Evolutionary conservation across 2,329 filamentous ascomycete genomes (phyloP).

Genomic region (Alternaria triticina): DNA sequence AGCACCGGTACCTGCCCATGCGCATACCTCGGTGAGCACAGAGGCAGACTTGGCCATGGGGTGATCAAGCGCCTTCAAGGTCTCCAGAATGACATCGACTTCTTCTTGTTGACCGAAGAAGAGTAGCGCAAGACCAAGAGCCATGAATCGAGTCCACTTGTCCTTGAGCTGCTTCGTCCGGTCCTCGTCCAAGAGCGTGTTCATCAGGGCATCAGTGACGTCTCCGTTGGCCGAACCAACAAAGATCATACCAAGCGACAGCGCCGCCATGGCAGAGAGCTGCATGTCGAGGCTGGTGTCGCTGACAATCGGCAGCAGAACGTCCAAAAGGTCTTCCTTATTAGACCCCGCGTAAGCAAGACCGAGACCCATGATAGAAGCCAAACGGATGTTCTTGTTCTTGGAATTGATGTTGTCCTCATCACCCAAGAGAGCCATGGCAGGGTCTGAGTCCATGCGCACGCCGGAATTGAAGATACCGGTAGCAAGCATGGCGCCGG

Average conservation of each 20-base stretch:
- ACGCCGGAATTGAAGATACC: slow-evolving; percentile 97
- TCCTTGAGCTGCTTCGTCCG: slow-evolving; percentile 89
- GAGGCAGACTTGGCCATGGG: slow-evolving; percentile 96
- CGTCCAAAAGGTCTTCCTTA: slow-evolving; percentile 84
- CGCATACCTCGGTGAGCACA: slow-evolving; percentile 93
- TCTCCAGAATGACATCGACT: slow-evolving; percentile 97
- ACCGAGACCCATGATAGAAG: slow-evolving; percentile 94
- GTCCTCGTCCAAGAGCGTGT: slow-evolving; percentile 92
- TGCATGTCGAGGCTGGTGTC: slow-evolving; percentile 91
- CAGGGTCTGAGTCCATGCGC: slow-evolving; percentile 85
- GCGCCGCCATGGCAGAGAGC: slow-evolving; percentile 91
- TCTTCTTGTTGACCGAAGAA: slow-evolving; percentile 98
- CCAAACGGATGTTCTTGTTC: slow-evolving; percentile 77
- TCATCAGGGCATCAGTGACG: slow-evolving; percentile 89
- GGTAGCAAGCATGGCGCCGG: slow-evolving; percentile 89
- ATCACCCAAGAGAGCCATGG: slow-evolving; percentile 84
- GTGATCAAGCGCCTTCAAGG: slow-evolving; percentile 94
- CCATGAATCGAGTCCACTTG: slow-evolving; percentile 98
- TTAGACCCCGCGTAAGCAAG: slow-evolving; percentile 94
- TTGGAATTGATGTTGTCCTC: slow-evolving; percentile 78
- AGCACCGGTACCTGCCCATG: slow-evolving; percentile 96
- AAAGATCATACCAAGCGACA: slow-evolving; percentile 88
- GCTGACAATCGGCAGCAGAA: slow-evolving; percentile 83
- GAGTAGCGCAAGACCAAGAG: slow-evolving; percentile 86
- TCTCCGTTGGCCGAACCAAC: slow-evolving; percentile 92